phyloP scores from a whole-genome alignment of 495 filamentous ascomycete genomes.

The Parathielavia appendiculata region DNA sequence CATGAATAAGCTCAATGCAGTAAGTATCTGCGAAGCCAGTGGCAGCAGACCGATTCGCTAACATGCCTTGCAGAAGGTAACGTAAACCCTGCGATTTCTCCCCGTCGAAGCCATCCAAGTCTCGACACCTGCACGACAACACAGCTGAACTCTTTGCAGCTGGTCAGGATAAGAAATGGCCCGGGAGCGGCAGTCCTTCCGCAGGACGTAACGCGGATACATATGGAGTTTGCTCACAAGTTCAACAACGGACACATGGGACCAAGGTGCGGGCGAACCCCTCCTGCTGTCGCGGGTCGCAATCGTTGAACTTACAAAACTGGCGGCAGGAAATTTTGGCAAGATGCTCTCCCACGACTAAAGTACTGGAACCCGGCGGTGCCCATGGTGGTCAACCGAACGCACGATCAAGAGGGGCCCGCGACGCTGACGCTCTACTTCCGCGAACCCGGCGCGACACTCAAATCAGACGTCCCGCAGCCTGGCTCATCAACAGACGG shows the following conservation, averaged over 20 bases:
- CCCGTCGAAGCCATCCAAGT: constrained; percentile 10
- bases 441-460: constrained; percentile 29
- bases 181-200: constrained; percentile 78
- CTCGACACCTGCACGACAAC: constrained; percentile 10
- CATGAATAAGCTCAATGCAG: constrained; percentile 70
- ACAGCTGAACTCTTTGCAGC: constrained; percentile 41
- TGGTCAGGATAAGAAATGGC: constrained; percentile 67
- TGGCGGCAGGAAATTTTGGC: constrained; percentile 74
- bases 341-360: constrained; percentile 68
- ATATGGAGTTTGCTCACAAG: constrained; percentile 69
- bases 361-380: constrained; percentile 92
- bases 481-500: constrained; percentile 36
- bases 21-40: constrained; percentile 44
- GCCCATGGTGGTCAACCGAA: constrained; percentile 73
- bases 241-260: constrained; percentile 69
- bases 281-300: neutral
- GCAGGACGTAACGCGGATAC: constrained; percentile 72
- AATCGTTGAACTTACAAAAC: neutral
- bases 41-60: neutral
- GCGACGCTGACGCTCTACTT: constrained; percentile 76
- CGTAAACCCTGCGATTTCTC: constrained; percentile 9
- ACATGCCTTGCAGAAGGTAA: constrained; percentile 35
- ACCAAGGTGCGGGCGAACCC: constrained; percentile 57
- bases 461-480: constrained; percentile 25
- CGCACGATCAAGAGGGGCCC: constrained; percentile 48